Evolutionary conservation across 495 filamentous ascomycete genomes (phyloP), one percentile per base, ranked within the genome.

Genomic region (Neurospora africana): DNA sequence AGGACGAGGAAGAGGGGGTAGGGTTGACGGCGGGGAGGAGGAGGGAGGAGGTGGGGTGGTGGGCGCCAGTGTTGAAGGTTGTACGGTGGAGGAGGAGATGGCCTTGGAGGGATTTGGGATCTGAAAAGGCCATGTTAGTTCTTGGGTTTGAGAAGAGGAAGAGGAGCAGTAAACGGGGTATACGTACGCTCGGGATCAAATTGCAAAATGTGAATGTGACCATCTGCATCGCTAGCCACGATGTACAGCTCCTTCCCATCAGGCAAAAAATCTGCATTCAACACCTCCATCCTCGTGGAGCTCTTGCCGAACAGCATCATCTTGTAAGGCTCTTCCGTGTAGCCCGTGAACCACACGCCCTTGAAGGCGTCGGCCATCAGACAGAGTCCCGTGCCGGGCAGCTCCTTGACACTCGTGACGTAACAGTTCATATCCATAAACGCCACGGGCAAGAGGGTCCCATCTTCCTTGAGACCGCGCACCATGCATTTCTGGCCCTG

Each of bases 401-500:
- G 85, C 74, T 92, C 92, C 78, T 94, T 96, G 67, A 91, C 89
- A 5, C 90, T 87, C 3, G 88, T 92, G 38, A 97, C 91, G 79
- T 95, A 94, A 81, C 92, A 93, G 83, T 92, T 94, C 90, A 97
- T 94, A 76, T 99, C 95, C 89, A 99, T 92, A 76, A 99, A 99
- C 1, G 95, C 95, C 30, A 98, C 95, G 0, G 95, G 95, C 2
- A 98, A 86, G 61, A 98, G 85, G 5, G 89, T 91, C 2, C 92
- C 91, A 76, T 99, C 95, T 81, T 98, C 95, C 77, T 98, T 98
- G 1, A 99, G 85, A 43, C 95, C 95, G 68, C 95, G 86, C 3
- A 99, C 93, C 92, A 98, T 95, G 79, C 93, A 91, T 78, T 99
- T 99, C 76, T 98, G 95, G 3, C 95, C 95, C 78, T 99, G 96